These are phyloP conservation scores for Fusarium multiceps DNA, from an alignment of 2,329 filamentous ascomycete species.

Conservation along the genomic window DNA sequence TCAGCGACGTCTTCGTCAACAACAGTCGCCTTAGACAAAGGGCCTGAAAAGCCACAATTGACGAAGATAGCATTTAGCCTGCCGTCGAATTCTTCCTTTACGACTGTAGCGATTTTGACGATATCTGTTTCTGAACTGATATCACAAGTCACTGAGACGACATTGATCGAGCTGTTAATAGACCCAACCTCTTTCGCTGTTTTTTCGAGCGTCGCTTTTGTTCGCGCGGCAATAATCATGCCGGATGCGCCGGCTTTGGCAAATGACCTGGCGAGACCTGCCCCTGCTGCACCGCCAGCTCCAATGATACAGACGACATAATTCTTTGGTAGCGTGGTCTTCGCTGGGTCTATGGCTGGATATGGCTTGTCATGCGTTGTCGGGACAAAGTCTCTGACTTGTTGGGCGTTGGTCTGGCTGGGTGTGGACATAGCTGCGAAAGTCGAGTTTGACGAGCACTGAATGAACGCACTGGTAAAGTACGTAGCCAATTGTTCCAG, in stretches of 20 bases:
- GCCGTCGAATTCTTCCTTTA: background rate
- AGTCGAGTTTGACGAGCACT: background rate
- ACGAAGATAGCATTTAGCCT: slow-evolving; percentile 1
- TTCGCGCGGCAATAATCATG: slow-evolving; percentile 8
- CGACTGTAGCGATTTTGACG: background rate
- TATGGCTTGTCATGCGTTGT: slow-evolving; percentile 2
- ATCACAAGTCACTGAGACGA: background rate
- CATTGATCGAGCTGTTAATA: background rate
- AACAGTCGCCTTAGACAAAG: background rate
- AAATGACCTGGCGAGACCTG: slow-evolving; percentile 3
- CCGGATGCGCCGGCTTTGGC: background rate
- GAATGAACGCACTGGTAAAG: accelerated
- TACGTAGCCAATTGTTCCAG: accelerated
- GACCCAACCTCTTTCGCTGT: background rate
- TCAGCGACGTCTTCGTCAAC: slow-evolving; percentile 6
- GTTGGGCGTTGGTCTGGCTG: background rate
- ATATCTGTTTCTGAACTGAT: background rate
- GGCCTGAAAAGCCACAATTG: slow-evolving; percentile 14
- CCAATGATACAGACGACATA: slow-evolving; percentile 14
- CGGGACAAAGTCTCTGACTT: slow-evolving; percentile 1
- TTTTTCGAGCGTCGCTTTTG: background rate
- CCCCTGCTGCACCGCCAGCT: slow-evolving; percentile 11
- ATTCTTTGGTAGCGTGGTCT: accelerated
- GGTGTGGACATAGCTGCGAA: background rate
- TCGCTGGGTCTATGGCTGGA: background rate